These are phyloP conservation scores for Terfezia claveryi DNA, from an alignment of 495 filamentous ascomycete species.

Conservation along the genomic window DNA sequence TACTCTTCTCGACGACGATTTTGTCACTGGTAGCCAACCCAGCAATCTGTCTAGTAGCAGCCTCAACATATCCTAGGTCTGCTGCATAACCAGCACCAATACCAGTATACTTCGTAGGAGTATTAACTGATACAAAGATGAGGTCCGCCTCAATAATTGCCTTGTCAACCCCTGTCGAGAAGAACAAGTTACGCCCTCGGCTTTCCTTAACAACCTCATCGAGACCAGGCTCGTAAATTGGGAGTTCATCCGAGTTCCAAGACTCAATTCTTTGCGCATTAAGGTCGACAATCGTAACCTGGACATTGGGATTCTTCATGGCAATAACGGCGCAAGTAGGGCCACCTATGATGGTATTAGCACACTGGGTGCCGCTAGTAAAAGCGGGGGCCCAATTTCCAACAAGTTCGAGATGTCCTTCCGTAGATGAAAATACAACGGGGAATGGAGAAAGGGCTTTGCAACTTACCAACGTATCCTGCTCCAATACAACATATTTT, in stretches of 20 bases:
- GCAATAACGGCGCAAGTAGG: constrained; percentile 59
- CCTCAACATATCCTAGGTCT: constrained; percentile 52
- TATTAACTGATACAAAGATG: constrained; percentile 61
- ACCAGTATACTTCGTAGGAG: constrained; percentile 53
- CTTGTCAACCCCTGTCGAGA: constrained; percentile 40
- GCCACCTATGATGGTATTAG: constrained; percentile 29
- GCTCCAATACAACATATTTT: constrained; percentile 43
- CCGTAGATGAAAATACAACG: too few relatives aligned
- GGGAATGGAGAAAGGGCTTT: not conserved
- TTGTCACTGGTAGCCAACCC: constrained; percentile 39
- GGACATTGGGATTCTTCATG: constrained; percentile 42
- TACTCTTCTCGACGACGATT: constrained; percentile 68
- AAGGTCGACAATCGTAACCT: constrained; percentile 50
- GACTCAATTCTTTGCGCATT: constrained; percentile 39
- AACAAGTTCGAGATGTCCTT: too few relatives aligned
- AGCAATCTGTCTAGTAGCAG: constrained; percentile 44
- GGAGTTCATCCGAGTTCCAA: constrained; percentile 53
- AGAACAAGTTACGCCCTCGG: constrained; percentile 41
- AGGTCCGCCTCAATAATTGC: constrained; percentile 48
- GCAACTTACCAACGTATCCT: constrained; percentile 34
- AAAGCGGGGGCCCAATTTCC: too few relatives aligned
- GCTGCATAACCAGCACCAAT: constrained; percentile 48
- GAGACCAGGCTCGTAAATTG: constrained; percentile 58
- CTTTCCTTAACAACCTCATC: constrained; percentile 35
- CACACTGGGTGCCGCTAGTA: not conserved